phyloP scores from a whole-genome alignment of 768 basidiomycete species.

The Pisolithus sp. region DNA sequence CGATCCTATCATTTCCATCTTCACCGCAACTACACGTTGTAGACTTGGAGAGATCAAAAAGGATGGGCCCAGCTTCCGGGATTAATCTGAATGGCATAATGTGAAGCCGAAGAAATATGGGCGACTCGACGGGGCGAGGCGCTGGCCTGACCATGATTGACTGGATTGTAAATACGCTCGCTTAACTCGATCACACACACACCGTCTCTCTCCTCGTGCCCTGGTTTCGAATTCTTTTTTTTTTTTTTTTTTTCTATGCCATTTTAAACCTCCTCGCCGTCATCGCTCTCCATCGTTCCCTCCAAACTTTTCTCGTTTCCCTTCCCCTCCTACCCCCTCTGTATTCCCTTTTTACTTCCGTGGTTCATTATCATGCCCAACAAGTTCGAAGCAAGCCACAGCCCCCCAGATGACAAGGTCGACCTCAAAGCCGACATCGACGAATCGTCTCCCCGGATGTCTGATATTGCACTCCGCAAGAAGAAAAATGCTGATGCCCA shows the following conservation, averaged over 20 bases:
- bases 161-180: conserved; percentile 33
- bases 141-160: conserved; percentile 18
- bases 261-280: conserved; percentile 42
- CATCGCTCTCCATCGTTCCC: conserved; percentile 12
- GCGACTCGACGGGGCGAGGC: conserved; percentile 8
- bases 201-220: conserved; percentile 57
- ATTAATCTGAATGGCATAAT: not conserved
- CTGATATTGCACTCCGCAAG: conserved; percentile 69
- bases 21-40: not conserved
- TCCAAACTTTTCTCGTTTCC: conserved; percentile 15
- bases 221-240: conserved; percentile 63
- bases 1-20: not conserved
- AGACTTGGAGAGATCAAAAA: not conserved
- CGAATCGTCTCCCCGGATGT: conserved; percentile 37
- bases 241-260: conserved; percentile 28
- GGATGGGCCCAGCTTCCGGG: not conserved
- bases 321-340: conserved; percentile 10
- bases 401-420: conserved; percentile 31
- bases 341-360: not conserved
- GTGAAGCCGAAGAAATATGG: not conserved
- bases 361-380: conserved; percentile 20
- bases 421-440: conserved; percentile 33
- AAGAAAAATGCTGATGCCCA: conserved; percentile 90
- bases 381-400: conserved; percentile 21
- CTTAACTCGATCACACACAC: conserved; percentile 33